phyloP scores from a whole-genome alignment of 495 filamentous ascomycete genomes.

The Aspergillus biplanus region DNA sequence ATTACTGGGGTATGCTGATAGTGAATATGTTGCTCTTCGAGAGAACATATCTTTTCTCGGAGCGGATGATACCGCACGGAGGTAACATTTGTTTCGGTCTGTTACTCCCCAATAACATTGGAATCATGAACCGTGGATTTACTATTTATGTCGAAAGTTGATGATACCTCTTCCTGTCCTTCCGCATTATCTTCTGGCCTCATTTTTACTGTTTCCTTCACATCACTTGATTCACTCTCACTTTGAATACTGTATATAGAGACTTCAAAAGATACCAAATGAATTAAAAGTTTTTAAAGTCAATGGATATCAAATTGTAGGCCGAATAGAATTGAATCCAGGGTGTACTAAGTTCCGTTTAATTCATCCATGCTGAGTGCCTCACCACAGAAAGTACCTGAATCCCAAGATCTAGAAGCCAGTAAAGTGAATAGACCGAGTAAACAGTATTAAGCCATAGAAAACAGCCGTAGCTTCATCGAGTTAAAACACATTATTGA shows the following conservation, averaged over 20 bases:
- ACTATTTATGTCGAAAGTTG: conserved; percentile 12
- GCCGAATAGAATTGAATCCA: not conserved
- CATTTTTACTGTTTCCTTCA: not conserved
- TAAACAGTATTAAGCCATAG: too few species aligned
- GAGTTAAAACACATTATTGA: too few species aligned
- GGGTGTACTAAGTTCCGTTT: not conserved
- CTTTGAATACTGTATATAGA: conserved; percentile 15
- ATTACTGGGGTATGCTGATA: conserved; percentile 87
- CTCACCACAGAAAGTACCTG: too few species aligned
- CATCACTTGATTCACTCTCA: not conserved
- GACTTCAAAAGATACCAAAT: not conserved
- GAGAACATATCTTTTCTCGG: conserved; percentile 84
- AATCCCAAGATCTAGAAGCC: too few species aligned
- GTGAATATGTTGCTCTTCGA: conserved; percentile 88
- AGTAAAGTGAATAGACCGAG: too few species aligned
- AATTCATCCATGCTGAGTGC: not conserved
- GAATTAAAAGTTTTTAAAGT: conserved; percentile 3
- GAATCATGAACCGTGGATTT: not conserved
- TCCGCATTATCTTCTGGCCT: not conserved
- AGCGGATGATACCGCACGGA: conserved; percentile 26
- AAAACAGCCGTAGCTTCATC: too few species aligned
- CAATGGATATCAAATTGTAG: conserved; percentile 5
- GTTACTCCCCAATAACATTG: not conserved
- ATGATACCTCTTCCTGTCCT: conserved; percentile 12
- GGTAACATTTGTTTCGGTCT: not conserved